Evolutionary conservation across 257 asterid species (phyloP).

Genomic region (Salvia splendens): DNA sequence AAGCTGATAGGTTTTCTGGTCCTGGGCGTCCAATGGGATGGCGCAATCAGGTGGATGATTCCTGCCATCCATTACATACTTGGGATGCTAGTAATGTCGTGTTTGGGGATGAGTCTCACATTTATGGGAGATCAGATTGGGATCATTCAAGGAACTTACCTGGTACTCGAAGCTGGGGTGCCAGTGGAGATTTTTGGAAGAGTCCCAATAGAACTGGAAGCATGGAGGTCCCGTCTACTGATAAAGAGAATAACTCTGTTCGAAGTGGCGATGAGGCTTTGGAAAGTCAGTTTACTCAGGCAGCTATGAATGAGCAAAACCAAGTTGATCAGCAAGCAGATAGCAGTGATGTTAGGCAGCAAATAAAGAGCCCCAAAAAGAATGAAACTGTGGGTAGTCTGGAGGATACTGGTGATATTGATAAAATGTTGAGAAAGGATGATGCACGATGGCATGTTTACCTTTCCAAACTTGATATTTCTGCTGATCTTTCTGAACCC

Average conservation of each 20-base stretch:
- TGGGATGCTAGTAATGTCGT: slow-evolving; percentile 74
- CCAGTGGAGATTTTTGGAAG: slow-evolving; percentile 65
- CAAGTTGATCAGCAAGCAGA: slow-evolving; percentile 54
- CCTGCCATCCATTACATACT: slow-evolving; percentile 63
- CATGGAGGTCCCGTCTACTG: slow-evolving; percentile 58
- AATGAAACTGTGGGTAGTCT: slow-evolving; percentile 42
- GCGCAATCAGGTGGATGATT: slow-evolving; percentile 67
- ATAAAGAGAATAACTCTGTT: slow-evolving; percentile 55
- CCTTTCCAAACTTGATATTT: slow-evolving; percentile 82
- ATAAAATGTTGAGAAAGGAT: slow-evolving; percentile 48
- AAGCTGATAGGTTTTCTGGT: slow-evolving; percentile 73
- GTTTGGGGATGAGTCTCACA: slow-evolving; percentile 77
- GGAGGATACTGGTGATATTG: slow-evolving; percentile 37
- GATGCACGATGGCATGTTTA: slow-evolving; percentile 52
- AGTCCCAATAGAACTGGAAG: slow-evolving; percentile 59
- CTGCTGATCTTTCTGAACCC: slow-evolving; percentile 78
- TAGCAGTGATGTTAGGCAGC: slow-evolving; percentile 43
- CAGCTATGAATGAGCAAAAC: slow-evolving; percentile 47
- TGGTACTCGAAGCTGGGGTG: slow-evolving; percentile 61
- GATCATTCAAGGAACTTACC: slow-evolving; percentile 57
- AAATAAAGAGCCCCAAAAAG: slow-evolving; percentile 42
- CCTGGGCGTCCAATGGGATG: slow-evolving; percentile 87
- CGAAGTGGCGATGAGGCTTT: slow-evolving; percentile 53
- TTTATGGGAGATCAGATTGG: slow-evolving; percentile 86
- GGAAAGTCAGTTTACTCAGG: slow-evolving; percentile 48